A percentile compares a stretch with the other conserved stretches of the same genome.
These are phyloP conservation scores for Thamnidium elegans DNA, from an alignment of 192 early-diverging fungal species.

Conservation along the genomic window DNA sequence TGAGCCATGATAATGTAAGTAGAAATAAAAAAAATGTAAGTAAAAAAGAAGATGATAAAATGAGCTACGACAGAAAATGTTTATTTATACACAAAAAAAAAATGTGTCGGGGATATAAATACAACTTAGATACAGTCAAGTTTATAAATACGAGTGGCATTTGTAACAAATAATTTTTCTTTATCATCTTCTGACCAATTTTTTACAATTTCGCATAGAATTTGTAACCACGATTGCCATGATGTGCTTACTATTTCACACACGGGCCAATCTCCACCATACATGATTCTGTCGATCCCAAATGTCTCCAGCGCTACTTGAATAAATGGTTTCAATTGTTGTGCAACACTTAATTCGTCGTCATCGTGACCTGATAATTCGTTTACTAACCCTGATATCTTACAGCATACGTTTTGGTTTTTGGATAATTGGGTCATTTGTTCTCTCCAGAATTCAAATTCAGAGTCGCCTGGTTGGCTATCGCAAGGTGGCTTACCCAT, in stretches of 20 bases:
- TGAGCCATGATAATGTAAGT: too few species aligned
- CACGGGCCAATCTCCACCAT: conserved; percentile 37
- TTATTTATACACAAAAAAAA: not conserved
- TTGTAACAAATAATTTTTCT: conserved; percentile 29
- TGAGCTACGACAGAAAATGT: not conserved
- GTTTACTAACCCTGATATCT: conserved; percentile 28
- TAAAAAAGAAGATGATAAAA: not conserved
- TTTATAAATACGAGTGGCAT: conserved; percentile 23
- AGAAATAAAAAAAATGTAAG: not conserved
- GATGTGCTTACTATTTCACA: conserved; percentile 8
- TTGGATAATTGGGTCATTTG: conserved; percentile 17
- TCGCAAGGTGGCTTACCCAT: conserved; percentile 35
- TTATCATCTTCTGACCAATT: conserved; percentile 21
- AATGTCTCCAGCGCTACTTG: conserved; percentile 20
- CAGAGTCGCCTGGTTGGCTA: conserved; percentile 13
- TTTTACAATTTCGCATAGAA: conserved; percentile 19
- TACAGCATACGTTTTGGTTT: conserved; percentile 32
- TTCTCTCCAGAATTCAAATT: conserved; percentile 26
- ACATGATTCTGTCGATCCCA: conserved; percentile 33
- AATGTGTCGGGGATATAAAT: conserved; percentile 7
- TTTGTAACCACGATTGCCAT: conserved; percentile 27
- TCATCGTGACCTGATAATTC: conserved; percentile 8
- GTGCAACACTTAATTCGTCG: not conserved
- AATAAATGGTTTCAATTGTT: conserved; percentile 27
- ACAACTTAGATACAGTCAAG: not conserved